Conservation (phyloP, 306 rosid genomes). For the Malus asiatica region DNA sequence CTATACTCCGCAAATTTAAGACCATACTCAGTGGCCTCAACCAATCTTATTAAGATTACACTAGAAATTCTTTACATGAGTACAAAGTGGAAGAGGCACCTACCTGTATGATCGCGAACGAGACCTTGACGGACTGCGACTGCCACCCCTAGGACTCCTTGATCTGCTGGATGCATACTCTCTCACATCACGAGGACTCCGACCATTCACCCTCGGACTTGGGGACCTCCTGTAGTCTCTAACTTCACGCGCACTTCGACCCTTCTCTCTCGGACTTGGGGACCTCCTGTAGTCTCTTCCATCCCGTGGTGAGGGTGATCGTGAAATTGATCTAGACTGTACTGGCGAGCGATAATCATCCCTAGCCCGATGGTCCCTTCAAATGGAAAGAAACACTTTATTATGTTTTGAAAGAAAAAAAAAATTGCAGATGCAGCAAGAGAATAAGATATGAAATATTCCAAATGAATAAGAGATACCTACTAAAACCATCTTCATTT, state of each 20-base stretch:
- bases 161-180: slow-evolving; percentile 45
- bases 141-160: slow-evolving; percentile 43
- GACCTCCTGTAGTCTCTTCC: slow-evolving; percentile 32
- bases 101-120: slow-evolving; percentile 69
- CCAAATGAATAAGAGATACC: neutral
- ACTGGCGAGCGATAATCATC: slow-evolving; percentile 54
- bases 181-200: slow-evolving; percentile 37
- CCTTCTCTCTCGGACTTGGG: slow-evolving; percentile 51
- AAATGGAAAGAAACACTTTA: slow-evolving; percentile 2
- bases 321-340: slow-evolving; percentile 70
- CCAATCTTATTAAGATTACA: neutral
- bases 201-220: slow-evolving; percentile 49
- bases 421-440: neutral
- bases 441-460: neutral
- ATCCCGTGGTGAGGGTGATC: slow-evolving; percentile 38
- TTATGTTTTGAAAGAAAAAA: neutral
- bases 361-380: slow-evolving; percentile 56
- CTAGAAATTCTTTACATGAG: neutral
- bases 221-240: slow-evolving; percentile 39
- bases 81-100: slow-evolving; percentile 1
- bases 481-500: slow-evolving; percentile 6
- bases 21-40: neutral
- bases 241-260: slow-evolving; percentile 36
- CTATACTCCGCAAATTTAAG: neutral
- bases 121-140: slow-evolving; percentile 50